phyloP scores from a whole-genome alignment of 176 grass and related monocot species.

The Carex scoparia region DNA sequence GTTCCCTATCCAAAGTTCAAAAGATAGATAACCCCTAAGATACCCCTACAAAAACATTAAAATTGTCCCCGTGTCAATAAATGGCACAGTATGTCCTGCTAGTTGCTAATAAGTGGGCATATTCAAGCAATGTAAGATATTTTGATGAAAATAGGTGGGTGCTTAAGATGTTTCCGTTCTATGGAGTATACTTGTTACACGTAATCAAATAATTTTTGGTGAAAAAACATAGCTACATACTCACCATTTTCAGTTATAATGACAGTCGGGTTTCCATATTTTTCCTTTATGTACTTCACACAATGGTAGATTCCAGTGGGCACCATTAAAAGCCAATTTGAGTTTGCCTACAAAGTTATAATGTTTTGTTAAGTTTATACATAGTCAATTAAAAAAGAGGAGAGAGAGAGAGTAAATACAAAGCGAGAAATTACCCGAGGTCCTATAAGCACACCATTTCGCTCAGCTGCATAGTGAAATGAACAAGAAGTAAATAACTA shows the following conservation, averaged over 20 bases:
- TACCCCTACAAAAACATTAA: neutral
- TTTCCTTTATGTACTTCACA: slow-evolving; percentile 30
- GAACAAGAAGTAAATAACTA: slow-evolving; percentile 7
- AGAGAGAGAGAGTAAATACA: neutral
- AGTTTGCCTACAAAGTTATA: slow-evolving; percentile 18
- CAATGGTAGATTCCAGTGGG: slow-evolving; percentile 18
- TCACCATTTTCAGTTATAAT: slow-evolving; percentile 36
- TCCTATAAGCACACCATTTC: slow-evolving; percentile 20
- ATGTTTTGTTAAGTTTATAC: neutral
- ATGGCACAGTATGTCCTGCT: neutral
- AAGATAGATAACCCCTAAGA: neutral
- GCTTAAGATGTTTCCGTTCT: neutral
- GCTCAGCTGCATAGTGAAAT: slow-evolving; percentile 17
- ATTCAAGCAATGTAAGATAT: neutral
- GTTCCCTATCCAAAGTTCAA: neutral
- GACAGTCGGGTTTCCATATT: slow-evolving; percentile 14
- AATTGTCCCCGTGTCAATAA: neutral
- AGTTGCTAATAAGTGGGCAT: neutral
- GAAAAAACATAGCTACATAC: neutral
- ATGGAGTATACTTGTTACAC: neutral
- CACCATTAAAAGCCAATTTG: slow-evolving; percentile 24
- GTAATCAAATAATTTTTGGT: neutral
- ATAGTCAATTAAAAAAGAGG: slow-evolving; percentile 12
- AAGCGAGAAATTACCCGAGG: slow-evolving; percentile 18
- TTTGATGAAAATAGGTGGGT: neutral